Evolutionary conservation across 2,329 filamentous ascomycete species (phyloP).

Genomic region (Fusarium robinianum): DNA sequence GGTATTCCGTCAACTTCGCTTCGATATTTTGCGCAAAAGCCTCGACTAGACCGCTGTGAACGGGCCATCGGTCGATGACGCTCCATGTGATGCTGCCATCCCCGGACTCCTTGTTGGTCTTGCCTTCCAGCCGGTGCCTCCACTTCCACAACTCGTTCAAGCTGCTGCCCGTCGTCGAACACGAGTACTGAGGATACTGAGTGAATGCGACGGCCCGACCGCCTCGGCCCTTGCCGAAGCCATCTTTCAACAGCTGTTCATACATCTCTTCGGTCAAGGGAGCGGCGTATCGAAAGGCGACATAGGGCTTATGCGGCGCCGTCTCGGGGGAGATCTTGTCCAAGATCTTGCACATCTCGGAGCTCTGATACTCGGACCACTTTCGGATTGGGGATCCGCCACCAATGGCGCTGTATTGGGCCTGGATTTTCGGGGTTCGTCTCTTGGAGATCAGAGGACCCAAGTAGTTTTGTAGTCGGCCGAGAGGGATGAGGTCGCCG

Average conservation of each 20-base stretch:
- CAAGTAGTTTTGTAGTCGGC: conserved; percentile 86
- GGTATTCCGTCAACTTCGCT: conserved; percentile 80
- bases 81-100: conserved; percentile 88
- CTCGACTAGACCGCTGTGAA: conserved; percentile 86
- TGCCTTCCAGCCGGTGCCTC: conserved; percentile 85
- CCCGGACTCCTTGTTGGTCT: conserved; percentile 56
- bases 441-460: conserved; percentile 84
- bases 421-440: conserved; percentile 92
- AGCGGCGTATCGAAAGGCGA: conserved; percentile 93
- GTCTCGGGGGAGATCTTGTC: conserved; percentile 90
- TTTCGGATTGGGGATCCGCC: conserved; percentile 97
- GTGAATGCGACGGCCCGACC: conserved; percentile 95
- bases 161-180: conserved; percentile 94
- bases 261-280: conserved; percentile 97
- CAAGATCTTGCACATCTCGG: conserved; percentile 96
- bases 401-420: conserved; percentile 94
- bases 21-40: conserved; percentile 94
- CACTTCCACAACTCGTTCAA: conserved; percentile 98
- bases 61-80: conserved; percentile 96
- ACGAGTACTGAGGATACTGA: conserved; percentile 98
- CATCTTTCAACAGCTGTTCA: conserved; percentile 77
- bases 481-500: conserved; percentile 92
- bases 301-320: conserved; percentile 95
- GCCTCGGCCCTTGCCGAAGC: conserved; percentile 87
- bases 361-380: conserved; percentile 94